Evolutionary conservation across 345 rosid species (phyloP).

Genomic region (Geranium rotundifolium): DNA sequence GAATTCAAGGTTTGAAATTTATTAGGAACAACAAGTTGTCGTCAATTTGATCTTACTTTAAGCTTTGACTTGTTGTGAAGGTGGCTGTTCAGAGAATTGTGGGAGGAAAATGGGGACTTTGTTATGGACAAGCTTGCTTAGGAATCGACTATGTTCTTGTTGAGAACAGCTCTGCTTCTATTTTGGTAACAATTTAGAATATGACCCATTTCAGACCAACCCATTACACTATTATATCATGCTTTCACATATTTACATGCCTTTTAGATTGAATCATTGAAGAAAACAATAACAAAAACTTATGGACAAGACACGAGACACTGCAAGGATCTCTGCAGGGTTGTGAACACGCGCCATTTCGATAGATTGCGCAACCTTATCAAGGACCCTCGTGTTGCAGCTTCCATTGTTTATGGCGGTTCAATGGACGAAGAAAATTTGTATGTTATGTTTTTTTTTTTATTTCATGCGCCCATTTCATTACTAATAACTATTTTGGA

Average conservation of each 20-base stretch:
- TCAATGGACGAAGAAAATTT: slow-evolving; percentile 46
- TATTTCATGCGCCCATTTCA: background rate
- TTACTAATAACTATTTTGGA: background rate
- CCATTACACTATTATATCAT: background rate
- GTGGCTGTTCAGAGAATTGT: slow-evolving; percentile 51
- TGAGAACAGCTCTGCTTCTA: slow-evolving; percentile 38
- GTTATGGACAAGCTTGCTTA: slow-evolving; percentile 79
- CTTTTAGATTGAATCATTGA: slow-evolving; percentile 52
- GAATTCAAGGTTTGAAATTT: slow-evolving; percentile 34
- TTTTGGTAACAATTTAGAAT: slow-evolving; percentile 32
- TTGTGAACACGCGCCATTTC: slow-evolving; percentile 40
- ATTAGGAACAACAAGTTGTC: no score
- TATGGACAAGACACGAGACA: slow-evolving; percentile 51
- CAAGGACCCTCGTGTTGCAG: slow-evolving; percentile 46
- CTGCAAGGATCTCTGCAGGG: slow-evolving; percentile 40
- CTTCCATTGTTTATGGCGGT: slow-evolving; percentile 61
- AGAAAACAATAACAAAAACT: slow-evolving; percentile 32
- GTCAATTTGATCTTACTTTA: no score
- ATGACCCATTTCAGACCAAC: background rate
- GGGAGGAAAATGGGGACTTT: slow-evolving; percentile 80
- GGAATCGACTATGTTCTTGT: slow-evolving; percentile 59
- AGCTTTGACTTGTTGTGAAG: slow-evolving; percentile 12
- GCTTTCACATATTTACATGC: background rate
- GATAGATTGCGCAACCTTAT: slow-evolving; percentile 42
- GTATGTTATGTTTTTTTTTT: slow-evolving; percentile 24